Conservation (phyloP, 2,329 filamentous ascomycete species). For the Parastagonospora nodorum region DNA sequence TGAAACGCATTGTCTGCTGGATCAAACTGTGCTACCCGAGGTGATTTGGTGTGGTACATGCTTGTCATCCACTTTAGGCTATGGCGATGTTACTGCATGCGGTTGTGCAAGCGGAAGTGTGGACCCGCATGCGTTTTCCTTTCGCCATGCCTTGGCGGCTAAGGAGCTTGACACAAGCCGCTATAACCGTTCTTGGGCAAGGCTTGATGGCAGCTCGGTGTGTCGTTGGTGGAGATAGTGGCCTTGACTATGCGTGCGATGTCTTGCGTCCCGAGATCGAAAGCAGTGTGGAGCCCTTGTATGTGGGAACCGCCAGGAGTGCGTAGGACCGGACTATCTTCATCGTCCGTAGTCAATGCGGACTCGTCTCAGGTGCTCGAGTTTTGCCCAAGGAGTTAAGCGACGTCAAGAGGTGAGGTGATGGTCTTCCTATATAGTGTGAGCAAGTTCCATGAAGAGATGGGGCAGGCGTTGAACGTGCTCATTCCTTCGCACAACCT, state of each 20-base stretch:
- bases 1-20: too few relatives aligned
- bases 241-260: constrained; percentile 12
- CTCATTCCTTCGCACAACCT: constrained; percentile 41
- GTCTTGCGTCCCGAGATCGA: constrained; percentile 15
- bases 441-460: constrained; percentile 22
- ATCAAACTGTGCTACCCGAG: too few relatives aligned
- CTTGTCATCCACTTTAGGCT: too few relatives aligned
- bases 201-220: constrained; percentile 9
- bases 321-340: constrained; percentile 13
- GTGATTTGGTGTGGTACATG: too few relatives aligned
- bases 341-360: constrained; percentile 21
- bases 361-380: constrained; percentile 22
- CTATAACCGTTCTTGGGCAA: constrained; percentile 8
- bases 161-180: constrained; percentile 2
- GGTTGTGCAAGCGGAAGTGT: neutral
- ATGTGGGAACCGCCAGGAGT: constrained; percentile 4
- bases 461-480: constrained; percentile 37
- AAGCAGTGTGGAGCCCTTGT: constrained; percentile 1
- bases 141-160: constrained; percentile 1
- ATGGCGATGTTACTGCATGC: neutral
- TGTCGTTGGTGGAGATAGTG: constrained; percentile 20
- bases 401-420: constrained; percentile 3
- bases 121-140: neutral
- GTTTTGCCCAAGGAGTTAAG: constrained; percentile 8
- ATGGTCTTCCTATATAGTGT: constrained; percentile 32